Percentiles rank a stretch among this genome's conserved stretches.
Evolutionary conservation across 2,329 filamentous ascomycete species (phyloP).

Genomic region (Colletotrichum horii): DNA sequence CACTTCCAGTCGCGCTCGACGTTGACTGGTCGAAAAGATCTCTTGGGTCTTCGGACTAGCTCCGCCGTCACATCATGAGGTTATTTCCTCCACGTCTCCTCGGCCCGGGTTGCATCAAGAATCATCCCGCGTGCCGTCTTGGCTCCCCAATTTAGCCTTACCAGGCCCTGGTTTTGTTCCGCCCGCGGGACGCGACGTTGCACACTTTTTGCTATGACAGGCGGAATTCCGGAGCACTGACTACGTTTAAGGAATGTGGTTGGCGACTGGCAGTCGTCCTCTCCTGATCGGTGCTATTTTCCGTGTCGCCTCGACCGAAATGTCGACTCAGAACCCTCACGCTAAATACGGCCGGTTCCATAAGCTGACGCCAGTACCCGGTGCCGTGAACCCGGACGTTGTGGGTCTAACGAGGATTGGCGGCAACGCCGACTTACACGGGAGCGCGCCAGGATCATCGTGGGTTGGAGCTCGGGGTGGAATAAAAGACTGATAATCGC

Average conservation of each 20-base stretch:
- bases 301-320: neutral
- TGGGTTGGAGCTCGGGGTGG: neutral
- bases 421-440: neutral
- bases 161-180: neutral
- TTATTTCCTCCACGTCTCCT: neutral
- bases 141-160: neutral
- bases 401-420: neutral
- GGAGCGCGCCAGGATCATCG: neutral
- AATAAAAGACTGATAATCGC: neutral
- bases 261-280: neutral
- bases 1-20: neutral
- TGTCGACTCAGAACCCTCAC: neutral
- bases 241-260: neutral
- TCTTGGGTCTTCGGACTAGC: neutral
- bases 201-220: too few relatives aligned
- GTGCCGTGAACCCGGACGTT: constrained; percentile 1
- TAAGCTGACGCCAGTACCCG: neutral
- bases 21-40: neutral
- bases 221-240: neutral
- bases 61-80: neutral
- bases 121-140: neutral
- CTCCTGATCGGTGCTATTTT: neutral
- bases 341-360: neutral
- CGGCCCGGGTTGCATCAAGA: neutral
- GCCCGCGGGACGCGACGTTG: neutral